phyloP scores from a whole-genome alignment of 768 basidiomycete species.

The Phylloporus sp. region DNA sequence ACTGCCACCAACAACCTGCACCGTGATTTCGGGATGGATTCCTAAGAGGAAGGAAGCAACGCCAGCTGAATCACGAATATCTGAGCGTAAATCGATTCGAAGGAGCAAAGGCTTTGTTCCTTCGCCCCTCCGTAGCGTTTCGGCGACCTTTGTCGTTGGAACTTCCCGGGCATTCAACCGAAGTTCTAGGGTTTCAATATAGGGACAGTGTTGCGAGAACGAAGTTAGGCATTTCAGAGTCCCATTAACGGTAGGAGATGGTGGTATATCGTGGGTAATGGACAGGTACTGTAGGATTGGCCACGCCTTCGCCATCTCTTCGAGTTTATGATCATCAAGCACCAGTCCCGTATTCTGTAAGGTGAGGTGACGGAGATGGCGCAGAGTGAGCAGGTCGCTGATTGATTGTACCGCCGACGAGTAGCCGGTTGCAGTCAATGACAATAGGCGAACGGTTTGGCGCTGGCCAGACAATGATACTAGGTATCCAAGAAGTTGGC shows the following conservation, averaged over 20 bases:
- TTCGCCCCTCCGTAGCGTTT: neutral
- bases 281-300: conserved; percentile 16
- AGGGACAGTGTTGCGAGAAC: conserved; percentile 15
- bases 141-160: neutral
- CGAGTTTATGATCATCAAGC: neutral
- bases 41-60: conserved; percentile 15
- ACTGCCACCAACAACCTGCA: conserved; percentile 1
- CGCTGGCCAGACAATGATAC: neutral
- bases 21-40: neutral
- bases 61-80: conserved; percentile 15
- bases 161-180: conserved; percentile 18
- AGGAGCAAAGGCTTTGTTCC: conserved; percentile 3
- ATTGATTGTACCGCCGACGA: neutral
- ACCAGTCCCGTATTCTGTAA: neutral
- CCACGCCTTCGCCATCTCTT: conserved; percentile 8
- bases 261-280: conserved; percentile 11
- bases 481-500: neutral
- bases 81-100: conserved; percentile 14
- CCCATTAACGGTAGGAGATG: neutral
- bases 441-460: neutral
- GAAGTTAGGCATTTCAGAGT: neutral
- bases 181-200: conserved; percentile 13
- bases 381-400: neutral
- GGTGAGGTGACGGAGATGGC: neutral
- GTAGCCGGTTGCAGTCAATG: neutral